These are phyloP conservation scores for Poronia punctata DNA, from an alignment of 495 filamentous ascomycete genomes.

Conservation along the genomic window DNA sequence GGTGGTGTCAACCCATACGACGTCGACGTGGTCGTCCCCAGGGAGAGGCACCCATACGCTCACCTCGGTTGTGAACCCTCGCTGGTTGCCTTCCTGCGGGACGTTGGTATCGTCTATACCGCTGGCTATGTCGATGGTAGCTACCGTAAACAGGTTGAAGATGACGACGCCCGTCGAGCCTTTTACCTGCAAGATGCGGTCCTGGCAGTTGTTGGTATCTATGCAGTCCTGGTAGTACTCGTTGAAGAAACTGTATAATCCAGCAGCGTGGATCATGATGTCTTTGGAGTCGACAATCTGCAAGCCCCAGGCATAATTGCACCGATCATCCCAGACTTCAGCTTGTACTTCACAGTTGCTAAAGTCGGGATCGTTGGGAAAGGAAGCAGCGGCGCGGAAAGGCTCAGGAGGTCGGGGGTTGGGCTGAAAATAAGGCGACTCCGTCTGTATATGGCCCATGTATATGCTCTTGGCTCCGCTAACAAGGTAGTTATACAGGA, in stretches of 20 bases:
- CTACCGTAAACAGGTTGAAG: constrained; percentile 22
- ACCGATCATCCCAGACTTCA: constrained; percentile 6
- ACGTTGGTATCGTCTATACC: constrained; percentile 10
- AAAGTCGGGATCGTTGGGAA: constrained; percentile 44
- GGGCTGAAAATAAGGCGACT: constrained; percentile 83
- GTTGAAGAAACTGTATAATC: constrained; percentile 57
- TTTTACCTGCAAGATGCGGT: constrained; percentile 19
- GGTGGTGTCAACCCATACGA: constrained; percentile 13
- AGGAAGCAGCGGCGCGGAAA: constrained; percentile 49
- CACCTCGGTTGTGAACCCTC: constrained; percentile 17
- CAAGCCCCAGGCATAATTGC: constrained; percentile 45
- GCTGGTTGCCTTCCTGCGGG: constrained; percentile 2
- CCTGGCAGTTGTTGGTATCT: constrained; percentile 31
- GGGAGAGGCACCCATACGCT: constrained; percentile 17
- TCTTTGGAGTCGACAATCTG: constrained; percentile 39
- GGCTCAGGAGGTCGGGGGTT: constrained; percentile 68
- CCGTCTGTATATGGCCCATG: constrained; percentile 78
- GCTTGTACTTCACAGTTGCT: constrained; percentile 18
- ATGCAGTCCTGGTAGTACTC: constrained; percentile 39
- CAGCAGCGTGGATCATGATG: constrained; percentile 46
- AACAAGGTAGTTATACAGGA: constrained; percentile 78
- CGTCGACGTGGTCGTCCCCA: constrained; percentile 9
- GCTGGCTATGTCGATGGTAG: constrained; percentile 9
- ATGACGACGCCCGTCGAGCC: constrained; percentile 17
- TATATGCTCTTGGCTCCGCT: constrained; percentile 68